Evolutionary conservation across 1,284 basidiomycete genomes (phyloP).

Genomic region (Sanghuangporus weigelae): DNA sequence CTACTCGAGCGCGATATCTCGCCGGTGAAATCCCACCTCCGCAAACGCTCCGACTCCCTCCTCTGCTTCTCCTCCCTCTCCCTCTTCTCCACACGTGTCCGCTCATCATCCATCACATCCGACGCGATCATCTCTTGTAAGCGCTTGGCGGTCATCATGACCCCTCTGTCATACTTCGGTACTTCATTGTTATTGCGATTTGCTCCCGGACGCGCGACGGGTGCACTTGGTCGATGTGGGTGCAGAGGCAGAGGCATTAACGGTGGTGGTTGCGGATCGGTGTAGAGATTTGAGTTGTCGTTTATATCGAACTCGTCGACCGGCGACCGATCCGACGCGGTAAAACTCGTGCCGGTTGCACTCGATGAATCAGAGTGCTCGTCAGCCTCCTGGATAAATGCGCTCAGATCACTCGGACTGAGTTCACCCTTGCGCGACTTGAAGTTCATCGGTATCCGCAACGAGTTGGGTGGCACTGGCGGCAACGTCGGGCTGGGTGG

Average conservation of each 20-base stretch:
- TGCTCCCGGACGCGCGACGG: slow-evolving; percentile 10
- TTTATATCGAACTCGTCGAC: background rate
- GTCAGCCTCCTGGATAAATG: background rate
- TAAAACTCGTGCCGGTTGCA: slow-evolving; percentile 11
- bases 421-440: background rate
- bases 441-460: slow-evolving; percentile 28
- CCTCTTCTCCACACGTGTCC: background rate
- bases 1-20: background rate
- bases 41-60: background rate
- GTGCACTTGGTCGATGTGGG: slow-evolving; percentile 8
- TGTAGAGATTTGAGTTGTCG: slow-evolving; percentile 6
- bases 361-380: slow-evolving; percentile 12
- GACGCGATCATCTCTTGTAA: slow-evolving; percentile 27
- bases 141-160: slow-evolving; percentile 63
- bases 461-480: slow-evolving; percentile 26
- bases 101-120: background rate
- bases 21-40: background rate
- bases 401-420: background rate
- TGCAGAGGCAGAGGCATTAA: slow-evolving; percentile 3
- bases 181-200: background rate
- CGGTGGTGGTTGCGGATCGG: slow-evolving; percentile 3
- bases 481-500: slow-evolving; percentile 25
- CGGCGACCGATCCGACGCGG: slow-evolving; percentile 5
- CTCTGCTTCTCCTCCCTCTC: background rate
- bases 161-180: slow-evolving; percentile 44